Evolutionary conservation across 306 rosid species (phyloP).

Genomic region (Castanospermum australe): DNA sequence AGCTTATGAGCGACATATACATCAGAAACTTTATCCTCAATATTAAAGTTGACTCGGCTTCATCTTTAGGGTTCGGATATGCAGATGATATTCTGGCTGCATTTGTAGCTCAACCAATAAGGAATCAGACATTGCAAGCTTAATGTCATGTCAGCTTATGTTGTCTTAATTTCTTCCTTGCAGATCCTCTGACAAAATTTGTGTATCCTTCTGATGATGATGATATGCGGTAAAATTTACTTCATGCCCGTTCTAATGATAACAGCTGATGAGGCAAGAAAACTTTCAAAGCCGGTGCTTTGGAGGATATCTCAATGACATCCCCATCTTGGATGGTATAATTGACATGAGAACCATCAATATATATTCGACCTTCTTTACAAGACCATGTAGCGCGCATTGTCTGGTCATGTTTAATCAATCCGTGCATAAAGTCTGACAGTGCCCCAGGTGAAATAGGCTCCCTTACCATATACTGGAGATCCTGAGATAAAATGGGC

Average conservation of each 20-base stretch:
- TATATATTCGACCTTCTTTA: constrained; percentile 58
- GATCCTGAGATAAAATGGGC: constrained; percentile 69
- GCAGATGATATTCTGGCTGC: neutral
- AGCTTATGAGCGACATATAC: neutral
- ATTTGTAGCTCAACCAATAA: neutral
- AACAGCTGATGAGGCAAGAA: constrained; percentile 59
- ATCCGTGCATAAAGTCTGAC: constrained; percentile 60
- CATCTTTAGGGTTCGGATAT: neutral
- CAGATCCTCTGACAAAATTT: constrained; percentile 20
- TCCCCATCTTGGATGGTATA: constrained; percentile 58
- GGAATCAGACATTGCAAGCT: constrained; percentile 6
- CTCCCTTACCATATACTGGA: constrained; percentile 95
- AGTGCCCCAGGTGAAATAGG: constrained; percentile 53
- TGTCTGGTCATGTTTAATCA: constrained; percentile 44
- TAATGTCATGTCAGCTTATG: constrained; percentile 7
- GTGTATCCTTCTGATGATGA: neutral
- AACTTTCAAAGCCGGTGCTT: constrained; percentile 71
- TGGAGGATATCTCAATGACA: constrained; percentile 62
- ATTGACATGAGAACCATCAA: constrained; percentile 77
- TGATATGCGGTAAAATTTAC: constrained; percentile 12
- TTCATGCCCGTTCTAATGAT: neutral
- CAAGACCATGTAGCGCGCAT: constrained; percentile 59
- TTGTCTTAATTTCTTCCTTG: constrained; percentile 1
- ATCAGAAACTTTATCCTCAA: neutral
- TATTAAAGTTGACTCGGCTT: constrained; percentile 14